These are phyloP conservation scores for Silene uniflora DNA, from an alignment of 148 eudicot species.

Conservation along the genomic window DNA sequence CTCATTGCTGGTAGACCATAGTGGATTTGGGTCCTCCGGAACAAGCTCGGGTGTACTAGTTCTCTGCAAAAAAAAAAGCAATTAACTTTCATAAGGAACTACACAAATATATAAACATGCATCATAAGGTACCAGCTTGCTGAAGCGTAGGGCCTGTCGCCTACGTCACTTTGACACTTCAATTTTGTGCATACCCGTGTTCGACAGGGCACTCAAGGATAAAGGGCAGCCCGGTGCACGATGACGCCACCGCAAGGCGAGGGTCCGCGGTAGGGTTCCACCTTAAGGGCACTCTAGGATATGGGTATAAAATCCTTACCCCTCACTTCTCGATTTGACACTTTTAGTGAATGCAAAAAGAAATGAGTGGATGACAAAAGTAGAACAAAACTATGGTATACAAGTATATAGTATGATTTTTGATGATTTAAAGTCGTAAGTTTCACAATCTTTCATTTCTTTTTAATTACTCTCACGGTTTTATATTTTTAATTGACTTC, in stretches of 20 bases:
- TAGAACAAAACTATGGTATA: neutral
- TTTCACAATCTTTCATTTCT: neutral
- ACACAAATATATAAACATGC: neutral
- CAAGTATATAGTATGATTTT: neutral
- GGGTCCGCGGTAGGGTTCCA: no score
- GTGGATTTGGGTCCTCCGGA: slow-evolving; percentile 62
- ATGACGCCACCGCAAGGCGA: no score
- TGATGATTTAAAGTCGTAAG: neutral
- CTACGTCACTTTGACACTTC: neutral
- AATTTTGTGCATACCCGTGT: neutral
- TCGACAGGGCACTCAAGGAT: neutral
- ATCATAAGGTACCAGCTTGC: neutral
- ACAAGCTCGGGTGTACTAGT: slow-evolving; percentile 73
- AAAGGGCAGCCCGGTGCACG: no score
- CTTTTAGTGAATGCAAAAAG: neutral
- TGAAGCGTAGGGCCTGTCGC: neutral
- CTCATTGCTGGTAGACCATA: slow-evolving; percentile 55
- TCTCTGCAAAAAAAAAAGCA: slow-evolving; percentile 44
- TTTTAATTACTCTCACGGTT: no score
- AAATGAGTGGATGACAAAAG: neutral
- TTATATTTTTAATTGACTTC: no score
- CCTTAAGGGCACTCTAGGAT: no score
- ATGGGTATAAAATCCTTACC: neutral
- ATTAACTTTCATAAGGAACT: neutral
- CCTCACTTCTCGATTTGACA: neutral